Percentiles rank a stretch among this genome's conserved stretches.
Evolutionary conservation across 73 alveolate species (phyloP).

Genomic region (Tetrahymena borealis): DNA sequence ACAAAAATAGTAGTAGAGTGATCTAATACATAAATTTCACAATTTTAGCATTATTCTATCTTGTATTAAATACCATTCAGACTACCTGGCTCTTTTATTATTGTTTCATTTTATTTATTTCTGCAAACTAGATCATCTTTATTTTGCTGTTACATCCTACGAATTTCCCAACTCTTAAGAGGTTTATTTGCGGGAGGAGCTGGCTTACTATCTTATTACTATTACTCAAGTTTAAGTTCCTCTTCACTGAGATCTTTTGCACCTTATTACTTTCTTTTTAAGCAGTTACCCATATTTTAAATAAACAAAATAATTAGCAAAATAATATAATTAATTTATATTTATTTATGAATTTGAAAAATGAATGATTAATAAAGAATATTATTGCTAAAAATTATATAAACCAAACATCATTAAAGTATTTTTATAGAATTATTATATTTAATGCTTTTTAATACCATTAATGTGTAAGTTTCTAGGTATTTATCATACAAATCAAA

Average conservation of each 20-base stretch:
- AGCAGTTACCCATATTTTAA: background rate
- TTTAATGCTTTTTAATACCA: too few relatives aligned
- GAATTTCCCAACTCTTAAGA: background rate
- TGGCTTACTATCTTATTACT: background rate
- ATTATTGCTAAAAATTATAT: too few relatives aligned
- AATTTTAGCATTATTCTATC: constrained; percentile 52
- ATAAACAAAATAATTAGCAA: background rate
- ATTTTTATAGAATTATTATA: too few relatives aligned
- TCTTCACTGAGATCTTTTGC: background rate
- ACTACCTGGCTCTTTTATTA: constrained; percentile 74
- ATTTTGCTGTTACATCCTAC: background rate
- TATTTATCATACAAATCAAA: too few relatives aligned
- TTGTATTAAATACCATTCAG: constrained; percentile 64
- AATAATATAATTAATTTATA: background rate
- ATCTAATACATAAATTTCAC: constrained; percentile 63
- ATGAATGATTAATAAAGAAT: too few relatives aligned
- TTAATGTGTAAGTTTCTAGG: too few relatives aligned
- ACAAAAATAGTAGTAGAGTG: constrained; percentile 60
- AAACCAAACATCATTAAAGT: too few relatives aligned
- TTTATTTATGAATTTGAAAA: background rate
- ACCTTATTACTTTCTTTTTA: background rate
- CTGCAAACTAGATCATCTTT: background rate
- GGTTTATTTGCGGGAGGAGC: background rate
- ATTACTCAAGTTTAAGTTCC: background rate
- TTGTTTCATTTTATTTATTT: constrained; percentile 49